Evolutionary conservation across 1,139 yeast species (phyloP), one percentile per base, ranked within the genome.

Genomic region (Pichia sp.): DNA sequence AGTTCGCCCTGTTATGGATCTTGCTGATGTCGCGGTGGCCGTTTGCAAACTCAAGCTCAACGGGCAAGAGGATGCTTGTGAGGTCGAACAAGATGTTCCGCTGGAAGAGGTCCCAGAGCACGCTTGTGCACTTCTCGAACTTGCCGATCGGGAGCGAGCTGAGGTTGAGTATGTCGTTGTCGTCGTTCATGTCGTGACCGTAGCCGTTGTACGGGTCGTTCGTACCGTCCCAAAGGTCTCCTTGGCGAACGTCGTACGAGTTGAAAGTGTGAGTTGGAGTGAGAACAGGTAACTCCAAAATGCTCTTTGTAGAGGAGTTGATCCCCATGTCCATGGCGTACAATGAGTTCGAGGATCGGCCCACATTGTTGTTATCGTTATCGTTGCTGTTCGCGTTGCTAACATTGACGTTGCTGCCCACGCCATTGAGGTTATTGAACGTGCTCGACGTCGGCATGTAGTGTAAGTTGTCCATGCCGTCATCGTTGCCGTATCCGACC

Each of bases 21-120:
- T 34, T 43, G 40, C 56, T 53, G 3, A 31, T 40, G 6, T 47
- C 45, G 23, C 41, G 22, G 28, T 46, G 56, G 13, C 56, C 58
- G 4, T 40, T 46, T 2, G 53, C 48, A 8, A 52, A 67, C 53
- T 79, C 83, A 18, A 72, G 61, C 50, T 83, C 86, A 23, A 85
- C 60, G 0, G 90, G 89, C 40, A 82, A 60, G 52, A 84, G 75
- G 0, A 81, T 75, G 0, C 85, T 85, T 51, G 80, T 77, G 40
- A 83, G 68, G 60, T 82, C 81, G 49, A 82, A 82, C 49, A 79
- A 70, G 0, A 81, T 74, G 41, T 76, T 73, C 12, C 73, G 69
- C 55, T 78, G 79, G 62, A 83, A 84, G 39, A 70, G 69, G 30
- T 73, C 74, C 91, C 91, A 85, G 9, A 75, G 66, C 0, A 71